Conservation (phyloP, 306 rosid species). For the Dicorynia guianensis region DNA sequence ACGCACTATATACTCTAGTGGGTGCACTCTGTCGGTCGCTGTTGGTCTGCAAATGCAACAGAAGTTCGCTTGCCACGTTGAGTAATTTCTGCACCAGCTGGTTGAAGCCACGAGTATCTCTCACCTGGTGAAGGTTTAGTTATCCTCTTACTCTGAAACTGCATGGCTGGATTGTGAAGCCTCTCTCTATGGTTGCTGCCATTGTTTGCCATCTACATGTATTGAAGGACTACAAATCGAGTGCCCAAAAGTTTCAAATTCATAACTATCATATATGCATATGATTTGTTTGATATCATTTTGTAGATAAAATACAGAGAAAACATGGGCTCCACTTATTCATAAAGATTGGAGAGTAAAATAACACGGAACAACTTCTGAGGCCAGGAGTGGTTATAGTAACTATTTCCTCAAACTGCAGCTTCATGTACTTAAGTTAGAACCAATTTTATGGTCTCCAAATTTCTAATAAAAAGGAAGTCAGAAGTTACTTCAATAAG, state of each 20-base stretch:
- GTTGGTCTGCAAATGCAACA: conserved; percentile 6
- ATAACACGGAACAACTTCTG: too few species aligned
- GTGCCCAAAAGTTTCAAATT: conserved; percentile 38
- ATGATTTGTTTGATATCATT: not conserved
- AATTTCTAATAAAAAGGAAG: too few species aligned
- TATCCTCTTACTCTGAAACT: too few species aligned
- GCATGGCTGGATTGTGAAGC: too few species aligned
- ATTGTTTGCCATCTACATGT: conserved; percentile 27
- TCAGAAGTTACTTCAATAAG: not conserved
- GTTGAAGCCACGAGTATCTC: conserved; percentile 2
- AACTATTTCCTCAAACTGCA: too few species aligned
- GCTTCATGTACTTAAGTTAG: not conserved
- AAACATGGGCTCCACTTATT: conserved; percentile 25
- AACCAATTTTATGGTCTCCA: not conserved
- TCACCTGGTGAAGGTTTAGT: too few species aligned
- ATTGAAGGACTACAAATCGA: not conserved
- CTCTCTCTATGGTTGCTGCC: conserved; percentile 46
- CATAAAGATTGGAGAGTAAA: not conserved
- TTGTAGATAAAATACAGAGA: too few species aligned
- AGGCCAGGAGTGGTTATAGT: too few species aligned
- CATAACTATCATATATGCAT: not conserved
- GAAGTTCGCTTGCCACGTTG: not conserved
- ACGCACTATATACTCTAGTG: too few species aligned
- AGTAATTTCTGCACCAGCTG: conserved; percentile 37
- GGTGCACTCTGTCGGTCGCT: too few species aligned